These are phyloP conservation scores for Gonapodya sp. DNA, from an alignment of 192 early-diverging fungal species.

Conservation along the genomic window DNA sequence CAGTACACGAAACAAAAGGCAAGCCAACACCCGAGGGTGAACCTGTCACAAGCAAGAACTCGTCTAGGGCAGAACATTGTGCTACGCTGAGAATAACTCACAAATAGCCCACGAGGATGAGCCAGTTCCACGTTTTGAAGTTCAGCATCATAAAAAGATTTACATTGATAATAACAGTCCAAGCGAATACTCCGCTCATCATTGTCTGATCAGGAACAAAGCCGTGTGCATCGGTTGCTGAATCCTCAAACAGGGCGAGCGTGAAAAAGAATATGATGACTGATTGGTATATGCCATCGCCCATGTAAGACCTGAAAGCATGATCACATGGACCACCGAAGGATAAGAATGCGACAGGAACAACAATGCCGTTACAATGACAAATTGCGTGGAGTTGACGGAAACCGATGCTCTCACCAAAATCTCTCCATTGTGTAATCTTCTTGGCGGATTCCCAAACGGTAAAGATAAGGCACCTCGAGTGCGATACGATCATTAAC, in stretches of 20 bases:
- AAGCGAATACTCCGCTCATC: conserved; percentile 71
- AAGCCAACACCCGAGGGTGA: conserved; percentile 59
- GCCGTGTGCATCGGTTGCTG: conserved; percentile 39
- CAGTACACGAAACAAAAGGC: conserved; percentile 61
- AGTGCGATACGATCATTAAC: conserved; percentile 43
- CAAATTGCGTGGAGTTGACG: background rate
- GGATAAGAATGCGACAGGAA: too few species aligned
- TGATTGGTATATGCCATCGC: conserved; percentile 90
- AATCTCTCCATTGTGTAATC: conserved; percentile 79
- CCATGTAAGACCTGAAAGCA: conserved; percentile 44
- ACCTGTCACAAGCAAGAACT: conserved; percentile 1
- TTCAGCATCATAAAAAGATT: conserved; percentile 71
- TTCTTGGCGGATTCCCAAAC: conserved; percentile 71
- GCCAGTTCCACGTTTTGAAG: conserved; percentile 78
- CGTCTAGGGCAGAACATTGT: too few species aligned
- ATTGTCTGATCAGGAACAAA: conserved; percentile 44
- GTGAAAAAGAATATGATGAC: conserved; percentile 69
- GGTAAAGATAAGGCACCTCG: conserved; percentile 56
- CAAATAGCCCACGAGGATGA: conserved; percentile 51
- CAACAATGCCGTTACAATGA: too few species aligned
- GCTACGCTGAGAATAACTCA: conserved; percentile 12
- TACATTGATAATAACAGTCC: conserved; percentile 67
- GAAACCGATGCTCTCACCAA: conserved; percentile 26
- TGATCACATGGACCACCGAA: too few species aligned
- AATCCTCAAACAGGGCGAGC: conserved; percentile 52